Base-by-base conservation (phyloP, 129 eudicot species). In the Arctium lappa region DNA sequence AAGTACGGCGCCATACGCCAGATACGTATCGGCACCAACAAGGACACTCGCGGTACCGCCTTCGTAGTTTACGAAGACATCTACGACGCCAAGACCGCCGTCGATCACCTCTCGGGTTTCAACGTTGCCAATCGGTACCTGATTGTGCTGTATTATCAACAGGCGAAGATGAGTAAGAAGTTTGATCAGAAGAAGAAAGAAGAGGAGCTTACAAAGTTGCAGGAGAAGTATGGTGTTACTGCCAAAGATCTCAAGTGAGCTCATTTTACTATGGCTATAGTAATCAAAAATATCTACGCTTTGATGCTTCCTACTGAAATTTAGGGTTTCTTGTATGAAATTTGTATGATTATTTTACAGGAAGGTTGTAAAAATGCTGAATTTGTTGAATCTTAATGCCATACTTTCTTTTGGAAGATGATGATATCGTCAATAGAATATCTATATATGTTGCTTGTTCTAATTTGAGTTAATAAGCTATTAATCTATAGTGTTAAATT, bases 1-100 rank as follows among this genome's bases (percentile, higher is more conserved):
- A 93, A 92, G 83, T 92, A 92, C 90, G 94, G 93, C 31, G 97
- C 97, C 4, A 92, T 92, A 7, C 89, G 97, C 0, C 97, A 92
- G 77, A 92, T 90, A 69, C 93, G 95, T 7, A 82, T 91, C 78
- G 95, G 97, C 8, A 92, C 89, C 27, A 86, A 81, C 84, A 92
- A 92, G 88, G 95, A 92, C 36, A 92, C 97, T 6, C 90, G 93
- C 15, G 97, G 95, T 73, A 89, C 97, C 7, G 94, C 94, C 10
- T 92, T 89, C 74, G 94, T 92, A 1, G 97, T 90, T 27, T 92
- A 92, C 85, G 94, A 90, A 76, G 97, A 92, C 44, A 92, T 92
- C 80, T 89, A 92, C 86, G 93, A 92, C 60, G 97, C 94, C 31
- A 92, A 92, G 82, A 92, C 92, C n/a, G 93, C 97, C 8, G 94